phyloP scores from a whole-genome alignment of 345 rosid species.

The Salix viminalis region DNA sequence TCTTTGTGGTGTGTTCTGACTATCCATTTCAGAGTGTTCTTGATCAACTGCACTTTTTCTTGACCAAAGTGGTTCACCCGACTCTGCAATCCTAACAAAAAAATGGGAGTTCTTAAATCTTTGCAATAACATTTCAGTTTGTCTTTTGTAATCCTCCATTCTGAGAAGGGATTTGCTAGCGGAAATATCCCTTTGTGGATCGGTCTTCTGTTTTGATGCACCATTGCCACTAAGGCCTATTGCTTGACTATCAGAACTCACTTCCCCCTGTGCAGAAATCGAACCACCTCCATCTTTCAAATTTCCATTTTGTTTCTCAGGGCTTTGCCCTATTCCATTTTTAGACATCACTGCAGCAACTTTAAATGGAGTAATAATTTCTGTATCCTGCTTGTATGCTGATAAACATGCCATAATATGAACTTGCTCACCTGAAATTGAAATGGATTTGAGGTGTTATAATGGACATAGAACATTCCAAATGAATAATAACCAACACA shows the following conservation, averaged over 20 bases:
- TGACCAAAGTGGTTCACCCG: constrained; percentile 83
- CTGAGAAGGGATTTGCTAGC: constrained; percentile 80
- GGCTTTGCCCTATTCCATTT: constrained; percentile 54
- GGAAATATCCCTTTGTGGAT: constrained; percentile 47
- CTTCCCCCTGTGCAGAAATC: constrained; percentile 41
- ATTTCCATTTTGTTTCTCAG: constrained; percentile 49
- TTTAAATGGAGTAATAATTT: constrained; percentile 86
- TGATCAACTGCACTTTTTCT: constrained; percentile 43
- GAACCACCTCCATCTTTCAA: constrained; percentile 30
- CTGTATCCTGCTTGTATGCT: constrained; percentile 65
- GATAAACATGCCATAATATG: constrained; percentile 89
- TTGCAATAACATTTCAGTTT: constrained; percentile 62
- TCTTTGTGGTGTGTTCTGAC: constrained; percentile 19
- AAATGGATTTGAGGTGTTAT: constrained; percentile 17
- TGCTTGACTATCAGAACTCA: constrained; percentile 36
- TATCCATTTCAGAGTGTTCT: constrained; percentile 33
- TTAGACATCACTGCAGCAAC: constrained; percentile 87
- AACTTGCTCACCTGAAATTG: constrained; percentile 77
- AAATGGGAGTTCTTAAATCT: constrained; percentile 89
- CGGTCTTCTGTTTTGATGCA: constrained; percentile 45
- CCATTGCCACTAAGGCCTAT: constrained; percentile 47
- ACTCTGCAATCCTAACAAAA: constrained; percentile 88
- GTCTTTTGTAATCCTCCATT: constrained; percentile 80
- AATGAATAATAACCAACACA: not conserved
- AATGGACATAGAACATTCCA: not conserved